A percentile compares a stretch with the other conserved stretches of the same genome.
Conservation (phyloP, 306 rosid genomes). For the Luffa acutangula region DNA sequence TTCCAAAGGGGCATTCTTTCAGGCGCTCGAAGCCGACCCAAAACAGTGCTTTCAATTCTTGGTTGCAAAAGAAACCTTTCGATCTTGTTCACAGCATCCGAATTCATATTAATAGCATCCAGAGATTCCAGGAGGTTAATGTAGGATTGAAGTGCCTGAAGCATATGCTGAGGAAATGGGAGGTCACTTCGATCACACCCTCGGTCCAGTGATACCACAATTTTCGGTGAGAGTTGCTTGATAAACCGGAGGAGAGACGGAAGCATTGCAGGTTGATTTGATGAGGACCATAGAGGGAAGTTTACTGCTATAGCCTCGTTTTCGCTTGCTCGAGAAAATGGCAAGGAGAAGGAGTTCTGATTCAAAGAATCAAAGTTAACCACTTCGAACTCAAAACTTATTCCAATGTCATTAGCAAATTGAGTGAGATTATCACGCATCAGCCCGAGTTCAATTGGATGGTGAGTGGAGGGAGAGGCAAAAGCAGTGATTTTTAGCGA, state of each 20-base stretch:
- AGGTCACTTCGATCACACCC: slow-evolving; percentile 32
- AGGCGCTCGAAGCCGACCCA: slow-evolving; percentile 26
- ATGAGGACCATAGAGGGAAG: slow-evolving; percentile 27
- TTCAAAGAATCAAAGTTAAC: slow-evolving; percentile 27
- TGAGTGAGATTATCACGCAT: slow-evolving; percentile 30
- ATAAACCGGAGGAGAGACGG: slow-evolving; percentile 26
- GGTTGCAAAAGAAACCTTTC: slow-evolving; percentile 38
- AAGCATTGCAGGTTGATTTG: slow-evolving; percentile 26
- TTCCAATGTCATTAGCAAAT: slow-evolving; percentile 28
- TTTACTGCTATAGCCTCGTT: slow-evolving; percentile 30
- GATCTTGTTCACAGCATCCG: slow-evolving; percentile 29
- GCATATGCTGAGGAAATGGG: slow-evolving; percentile 34
- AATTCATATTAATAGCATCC: slow-evolving; percentile 22
- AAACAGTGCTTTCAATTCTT: slow-evolving; percentile 24
- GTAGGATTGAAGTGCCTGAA: slow-evolving; percentile 32
- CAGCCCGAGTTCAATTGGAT: slow-evolving; percentile 23
- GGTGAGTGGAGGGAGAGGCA: slow-evolving; percentile 33
- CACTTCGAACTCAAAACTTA: slow-evolving; percentile 32
- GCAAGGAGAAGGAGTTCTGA: slow-evolving; percentile 19
- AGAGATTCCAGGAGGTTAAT: slow-evolving; percentile 29
- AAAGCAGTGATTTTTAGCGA: slow-evolving; percentile 34
- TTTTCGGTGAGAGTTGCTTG: slow-evolving; percentile 33
- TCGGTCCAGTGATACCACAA: slow-evolving; percentile 31
- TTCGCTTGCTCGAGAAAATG: slow-evolving; percentile 15
- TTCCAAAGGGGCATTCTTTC: slow-evolving; percentile 30